Base-by-base conservation (phyloP, 805 yeast species). In the Phaffomyces opuntiae region DNA sequence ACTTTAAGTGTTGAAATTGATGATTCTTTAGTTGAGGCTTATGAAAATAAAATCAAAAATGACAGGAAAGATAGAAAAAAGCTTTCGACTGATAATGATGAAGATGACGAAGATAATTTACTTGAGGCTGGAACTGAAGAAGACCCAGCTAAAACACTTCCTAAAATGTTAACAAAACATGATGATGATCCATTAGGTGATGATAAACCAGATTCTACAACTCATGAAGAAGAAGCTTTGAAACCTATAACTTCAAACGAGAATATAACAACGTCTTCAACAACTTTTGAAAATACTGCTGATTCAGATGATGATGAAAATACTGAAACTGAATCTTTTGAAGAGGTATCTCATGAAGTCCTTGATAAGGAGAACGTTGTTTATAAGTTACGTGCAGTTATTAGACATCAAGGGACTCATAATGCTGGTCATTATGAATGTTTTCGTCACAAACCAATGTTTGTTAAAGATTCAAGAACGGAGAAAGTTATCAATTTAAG, bases 341-440 rank as follows among this genome's bases (percentile, higher is more conserved):
- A 55, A 9, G 59, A 56, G 26, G 60, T 53, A 3, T 8, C 42
- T 12, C 45, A 53, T 9, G 64, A 55, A 7, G 55, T 53, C 14
- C 42, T 58, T 29, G 52, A 55, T 36, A 52, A 59, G 56, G 67
- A 50, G 47, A 64, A 50, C 55, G 64, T 65, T 49, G 72, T 67
- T 36, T 89, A 87, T 61, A 68, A 69, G 49, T 69, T 93, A 34
- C 76, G 74, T 50, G 84, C 96, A 0, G 68, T 87, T 50, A 80
- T 93, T 17, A 75, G 89, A 52, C 98, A 93, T 61, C 78, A 81
- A 39, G 99, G 99, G 0, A 80, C 91, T 1, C 97, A 90, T 63
- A 74, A 81, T 19, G 77, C 80, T 38, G 98, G 98, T 1, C 98
- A 90, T 59, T 90, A 89, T 60, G 96, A 90, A 56, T 87, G 96